A percentile compares a stretch with the other conserved stretches of the same genome.
These are phyloP conservation scores for Postia placenta DNA, from an alignment of 768 basidiomycete species.

Conservation along the genomic window DNA sequence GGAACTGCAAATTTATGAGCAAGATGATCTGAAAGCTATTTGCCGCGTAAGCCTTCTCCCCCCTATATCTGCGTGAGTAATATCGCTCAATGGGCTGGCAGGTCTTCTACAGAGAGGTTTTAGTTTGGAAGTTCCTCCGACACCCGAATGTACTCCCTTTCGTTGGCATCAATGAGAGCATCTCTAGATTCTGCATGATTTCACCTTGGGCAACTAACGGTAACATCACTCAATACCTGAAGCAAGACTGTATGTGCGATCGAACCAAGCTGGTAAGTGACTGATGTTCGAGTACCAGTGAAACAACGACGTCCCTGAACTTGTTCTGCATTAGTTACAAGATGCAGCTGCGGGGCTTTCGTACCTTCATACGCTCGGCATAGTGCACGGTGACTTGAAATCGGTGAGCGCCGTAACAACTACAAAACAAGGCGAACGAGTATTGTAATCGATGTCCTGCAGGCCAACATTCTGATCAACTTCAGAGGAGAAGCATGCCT, in stretches of 20 bases:
- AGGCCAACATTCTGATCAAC: slow-evolving; percentile 22
- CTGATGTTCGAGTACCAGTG: too few relatives aligned
- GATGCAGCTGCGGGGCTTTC: slow-evolving; percentile 16
- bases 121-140: slow-evolving; percentile 13
- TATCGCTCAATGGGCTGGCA: not conserved
- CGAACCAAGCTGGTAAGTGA: slow-evolving; percentile 6
- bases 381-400: slow-evolving; percentile 22
- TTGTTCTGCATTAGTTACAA: slow-evolving; percentile 7
- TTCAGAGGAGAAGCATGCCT: slow-evolving; percentile 13
- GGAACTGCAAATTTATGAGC: not conserved
- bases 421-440: not conserved
- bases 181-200: slow-evolving; percentile 9
- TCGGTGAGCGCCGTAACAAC: not conserved
- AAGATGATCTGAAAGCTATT: not conserved
- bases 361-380: slow-evolving; percentile 16
- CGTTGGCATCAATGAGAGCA: slow-evolving; percentile 7
- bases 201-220: slow-evolving; percentile 10
- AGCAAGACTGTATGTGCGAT: slow-evolving; percentile 5
- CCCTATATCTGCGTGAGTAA: not conserved
- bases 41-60: not conserved
- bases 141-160: slow-evolving; percentile 15
- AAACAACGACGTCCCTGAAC: too few relatives aligned
- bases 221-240: slow-evolving; percentile 9
- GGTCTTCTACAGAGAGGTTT: slow-evolving; percentile 8
- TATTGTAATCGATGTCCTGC: not conserved